Evolutionary conservation across 139 green algal species (phyloP), one percentile per base, ranked within the genome.

Genomic region (Limnomonas spitsbergensis): DNA sequence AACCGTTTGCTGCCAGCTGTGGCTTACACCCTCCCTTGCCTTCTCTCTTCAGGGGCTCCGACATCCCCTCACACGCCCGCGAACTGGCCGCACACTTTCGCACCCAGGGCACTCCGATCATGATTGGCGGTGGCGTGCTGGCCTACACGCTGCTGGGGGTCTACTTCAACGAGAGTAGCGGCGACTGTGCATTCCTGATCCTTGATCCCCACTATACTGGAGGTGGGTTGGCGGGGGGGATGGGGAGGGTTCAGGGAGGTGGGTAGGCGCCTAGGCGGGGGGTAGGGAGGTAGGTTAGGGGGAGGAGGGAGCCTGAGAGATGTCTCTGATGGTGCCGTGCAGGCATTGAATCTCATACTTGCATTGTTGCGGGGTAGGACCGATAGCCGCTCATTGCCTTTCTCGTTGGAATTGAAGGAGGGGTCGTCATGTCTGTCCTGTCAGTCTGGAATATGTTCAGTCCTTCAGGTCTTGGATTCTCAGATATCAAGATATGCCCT

Each of bases 161-260:
- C 4, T 86, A 91, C n/a, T 97, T 90, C 66, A 89, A 97, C 72
- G 92, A 95, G 79, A 35, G 53, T 6, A 97, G 88, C 1, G 95
- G 94, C 3, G 90, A 97, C 32, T 90, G 84, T 37, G 92, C 92
- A 0, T 98, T 98, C 79, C 85, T 98, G 3, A 98, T 98, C 38
- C 86, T 98, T 35, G 95, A 98, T 82, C 95, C 95, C 0, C 95
- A 98, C 82, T 98, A 97, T 84, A 98, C 91, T 0, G 95, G 94
- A 31, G 76, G 67, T 77, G 86, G 87, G 80, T n/a, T n/a, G n/a
- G n/a, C n/a, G n/a, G n/a, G n/a, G 2, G 54, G 70, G 61, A 4
- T 56, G 53, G 29, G 74, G 4, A 7, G 34, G 40, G 9, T 75
- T 26, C 9, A n/a, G 40, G 68, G 29, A 14, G 26, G 56, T 70